Evolutionary conservation across 2,329 filamentous ascomycete genomes (phyloP).

Genomic region (Aspergillus sp.): DNA sequence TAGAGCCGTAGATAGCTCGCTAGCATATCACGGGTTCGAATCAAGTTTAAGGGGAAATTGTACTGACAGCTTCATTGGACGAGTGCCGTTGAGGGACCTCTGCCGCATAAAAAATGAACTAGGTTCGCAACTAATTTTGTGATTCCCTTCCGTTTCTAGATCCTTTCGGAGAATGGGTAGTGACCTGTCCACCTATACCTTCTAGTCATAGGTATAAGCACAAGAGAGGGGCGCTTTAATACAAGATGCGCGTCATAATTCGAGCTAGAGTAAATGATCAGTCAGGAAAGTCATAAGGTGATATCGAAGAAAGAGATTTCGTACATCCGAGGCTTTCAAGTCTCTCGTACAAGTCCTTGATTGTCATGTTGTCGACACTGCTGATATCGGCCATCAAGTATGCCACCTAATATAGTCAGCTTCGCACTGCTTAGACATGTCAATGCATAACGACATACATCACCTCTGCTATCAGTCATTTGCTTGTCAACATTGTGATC

Average conservation of each 20-base stretch:
- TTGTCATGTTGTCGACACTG: conserved; percentile 75
- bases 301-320: conserved; percentile 34
- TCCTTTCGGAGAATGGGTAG: too few relatives aligned
- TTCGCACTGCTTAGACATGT: background rate
- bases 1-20: too few relatives aligned
- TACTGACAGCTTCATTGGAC: conserved; percentile 5
- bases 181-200: too few relatives aligned
- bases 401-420: conserved; percentile 60
- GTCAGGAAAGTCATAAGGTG: conserved; percentile 12
- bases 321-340: conserved; percentile 79
- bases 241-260: conserved; percentile 50
- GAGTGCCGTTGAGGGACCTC: conserved; percentile 22
- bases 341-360: conserved; percentile 81
- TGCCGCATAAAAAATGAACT: background rate
- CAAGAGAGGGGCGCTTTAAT: conserved; percentile 30
- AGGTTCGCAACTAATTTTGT: too few relatives aligned
- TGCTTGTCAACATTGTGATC: conserved; percentile 99
- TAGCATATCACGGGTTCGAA: too few relatives aligned
- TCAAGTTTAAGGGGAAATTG: too few relatives aligned
- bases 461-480: conserved; percentile 91
- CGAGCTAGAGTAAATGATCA: conserved; percentile 35
- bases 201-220: too few relatives aligned
- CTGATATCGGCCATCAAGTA: conserved; percentile 99
- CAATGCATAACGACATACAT: conserved; percentile 56
- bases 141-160: too few relatives aligned